Percentiles rank a stretch among this genome's conserved stretches.
These are phyloP conservation scores for Leishmania turanica DNA, from an alignment of 208 protist genomes.

Conservation along the genomic window DNA sequence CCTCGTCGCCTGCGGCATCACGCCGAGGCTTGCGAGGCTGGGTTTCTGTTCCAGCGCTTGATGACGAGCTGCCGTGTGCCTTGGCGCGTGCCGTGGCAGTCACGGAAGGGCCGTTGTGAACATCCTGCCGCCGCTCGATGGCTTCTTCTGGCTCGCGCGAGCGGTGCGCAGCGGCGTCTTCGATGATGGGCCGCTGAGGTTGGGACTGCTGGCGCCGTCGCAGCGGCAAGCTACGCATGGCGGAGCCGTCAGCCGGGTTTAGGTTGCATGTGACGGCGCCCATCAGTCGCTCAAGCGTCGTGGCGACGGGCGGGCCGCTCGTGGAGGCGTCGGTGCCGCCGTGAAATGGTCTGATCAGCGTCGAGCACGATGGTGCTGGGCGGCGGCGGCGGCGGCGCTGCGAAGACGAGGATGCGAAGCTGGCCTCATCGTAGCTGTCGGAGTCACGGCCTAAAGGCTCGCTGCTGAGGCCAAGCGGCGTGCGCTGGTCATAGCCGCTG, in stretches of 20 bases:
- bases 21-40: not conserved
- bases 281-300: conserved; percentile 29
- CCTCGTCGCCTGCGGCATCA: not conserved
- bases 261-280: conserved; percentile 7
- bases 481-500: not conserved
- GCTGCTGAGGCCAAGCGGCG: not conserved
- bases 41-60: not conserved
- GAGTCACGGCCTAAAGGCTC: not conserved
- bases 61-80: not conserved
- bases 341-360: not conserved
- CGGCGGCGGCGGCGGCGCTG: conserved; percentile 2
- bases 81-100: not conserved
- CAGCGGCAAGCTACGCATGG: conserved; percentile 31
- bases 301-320: not conserved
- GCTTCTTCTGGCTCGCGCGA: not conserved
- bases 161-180: not conserved
- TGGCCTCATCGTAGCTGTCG: not conserved
- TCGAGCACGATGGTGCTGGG: not conserved
- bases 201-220: not conserved
- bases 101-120: not conserved
- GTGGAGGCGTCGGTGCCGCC: not conserved
- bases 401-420: not conserved
- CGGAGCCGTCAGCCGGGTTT: conserved; percentile 43
- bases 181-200: not conserved
- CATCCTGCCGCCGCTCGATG: not conserved